Conservation (phyloP, 1,284 basidiomycete genomes). For the Lentinula novae-zelandiae region DNA sequence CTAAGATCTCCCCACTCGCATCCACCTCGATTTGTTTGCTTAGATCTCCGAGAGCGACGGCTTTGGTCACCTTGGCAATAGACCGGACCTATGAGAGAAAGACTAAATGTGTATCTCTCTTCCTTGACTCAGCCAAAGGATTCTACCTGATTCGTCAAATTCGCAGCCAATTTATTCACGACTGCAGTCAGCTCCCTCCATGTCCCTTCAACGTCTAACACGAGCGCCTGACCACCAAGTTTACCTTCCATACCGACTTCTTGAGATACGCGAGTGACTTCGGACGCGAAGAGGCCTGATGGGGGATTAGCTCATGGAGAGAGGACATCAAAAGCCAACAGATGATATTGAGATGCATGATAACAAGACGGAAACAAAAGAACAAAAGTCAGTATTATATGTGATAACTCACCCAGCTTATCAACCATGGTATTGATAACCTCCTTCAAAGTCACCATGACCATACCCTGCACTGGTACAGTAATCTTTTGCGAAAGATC, state of each 20-base stretch:
- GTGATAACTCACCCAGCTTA: conserved; percentile 7
- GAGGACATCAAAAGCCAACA: conserved; percentile 4
- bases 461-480: conserved; percentile 92
- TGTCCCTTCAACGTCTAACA: conserved; percentile 90
- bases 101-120: not conserved
- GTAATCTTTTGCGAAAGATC: conserved; percentile 97
- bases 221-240: conserved; percentile 90
- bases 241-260: conserved; percentile 94
- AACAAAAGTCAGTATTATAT: conserved; percentile 6
- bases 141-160: conserved; percentile 80
- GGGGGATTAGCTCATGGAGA: conserved; percentile 50
- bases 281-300: conserved; percentile 76
- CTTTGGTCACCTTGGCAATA: conserved; percentile 96
- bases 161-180: conserved; percentile 91
- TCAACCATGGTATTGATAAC: conserved; percentile 95
- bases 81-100: conserved; percentile 60
- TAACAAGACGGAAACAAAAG: too few species aligned
- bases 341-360: too few species aligned
- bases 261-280: conserved; percentile 84
- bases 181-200: conserved; percentile 90
- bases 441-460: conserved; percentile 97
- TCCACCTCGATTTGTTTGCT: conserved; percentile 97
- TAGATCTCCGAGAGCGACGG: conserved; percentile 93
- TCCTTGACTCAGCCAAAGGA: not conserved
- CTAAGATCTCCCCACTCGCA: conserved; percentile 40